Base-by-base conservation (phyloP, 305 asterid species). In the Fraxinus sp. region DNA sequence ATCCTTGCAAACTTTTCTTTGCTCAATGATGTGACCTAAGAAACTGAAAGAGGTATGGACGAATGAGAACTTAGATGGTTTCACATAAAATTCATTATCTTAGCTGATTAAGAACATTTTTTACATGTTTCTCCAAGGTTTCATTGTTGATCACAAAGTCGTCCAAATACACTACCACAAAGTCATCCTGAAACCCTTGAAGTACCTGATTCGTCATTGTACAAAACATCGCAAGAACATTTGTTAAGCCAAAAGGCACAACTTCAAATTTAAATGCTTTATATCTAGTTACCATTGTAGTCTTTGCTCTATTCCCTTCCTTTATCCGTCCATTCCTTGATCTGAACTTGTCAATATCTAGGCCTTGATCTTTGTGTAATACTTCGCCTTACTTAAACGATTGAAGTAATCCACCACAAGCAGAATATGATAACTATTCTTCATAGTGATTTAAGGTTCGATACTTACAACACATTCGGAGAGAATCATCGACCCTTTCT, bases 351-450 rank as follows among this genome's bases (percentile, higher is more conserved):
- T 37, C 11, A 37, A 37, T 37, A 37, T 37, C 44, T 37, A 37
- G 44, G 8, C 6, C 64, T 80, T 75, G 0, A 74, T 37, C 68
- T 83, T 83, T 0, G 71, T 9, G 24, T 52, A 83, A 18, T 18
- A 73, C 55, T 11, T 75, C 0, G 37, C 72, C 11, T 3, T 10
- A 3, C 77, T 46, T 0, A 83, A 49, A 7, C 13, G 57, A 3
- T 80, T 68, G 32, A 84, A 80, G 14, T 7, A 72, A 18, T 79
- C 77, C 7, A 49, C 68, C 1, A 80, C 55, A 0, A 76, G 62
- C 1, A 57, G n/a, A 2, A 66, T 82, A 5, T 37, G 85, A 13
- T 82, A 82, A 18, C 32, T 77, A 26, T 77, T 82, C 68, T 75
- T 39, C 2, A 81, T 41, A 8, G 62, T 76, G 0, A 13, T 81